A percentile compares a stretch with the other conserved stretches of the same genome.
Conservation (phyloP, 2,329 filamentous ascomycete species). For the Aciculosporium take region DNA sequence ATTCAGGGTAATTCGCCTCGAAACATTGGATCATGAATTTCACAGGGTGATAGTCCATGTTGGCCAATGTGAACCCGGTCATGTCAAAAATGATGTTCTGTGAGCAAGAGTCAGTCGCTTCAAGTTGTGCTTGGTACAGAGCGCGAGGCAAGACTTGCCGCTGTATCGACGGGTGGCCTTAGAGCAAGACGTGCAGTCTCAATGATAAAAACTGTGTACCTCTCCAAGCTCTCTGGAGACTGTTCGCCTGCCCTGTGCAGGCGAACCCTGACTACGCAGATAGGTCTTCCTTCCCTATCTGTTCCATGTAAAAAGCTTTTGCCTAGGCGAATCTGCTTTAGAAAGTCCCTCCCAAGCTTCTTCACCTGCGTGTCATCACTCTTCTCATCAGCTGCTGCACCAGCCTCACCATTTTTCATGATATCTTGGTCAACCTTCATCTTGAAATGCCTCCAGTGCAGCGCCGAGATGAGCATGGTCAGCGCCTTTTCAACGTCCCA, state of each 20-base stretch:
- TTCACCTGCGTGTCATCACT: conserved; percentile 43
- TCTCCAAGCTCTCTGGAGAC: conserved; percentile 65
- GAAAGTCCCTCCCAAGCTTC: conserved; percentile 60
- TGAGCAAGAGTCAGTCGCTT: not conserved
- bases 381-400: conserved; percentile 46
- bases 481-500: conserved; percentile 92
- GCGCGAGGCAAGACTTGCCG: conserved; percentile 45
- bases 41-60: conserved; percentile 96
- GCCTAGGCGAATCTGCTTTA: conserved; percentile 72
- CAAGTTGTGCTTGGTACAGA: too few species aligned
- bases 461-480: conserved; percentile 85
- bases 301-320: conserved; percentile 86
- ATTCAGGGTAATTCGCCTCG: conserved; percentile 96
- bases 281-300: conserved; percentile 72
- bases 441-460: conserved; percentile 76
- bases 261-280: conserved; percentile 72
- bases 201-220: conserved; percentile 86
- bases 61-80: conserved; percentile 82
- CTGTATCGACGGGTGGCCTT: conserved; percentile 70
- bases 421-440: conserved; percentile 85
- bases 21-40: conserved; percentile 99
- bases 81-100: conserved; percentile 92
- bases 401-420: conserved; percentile 60
- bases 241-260: conserved; percentile 75
- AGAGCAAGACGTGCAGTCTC: conserved; percentile 84